These are phyloP conservation scores for Kurtzmaniella quercitrusa DNA, from an alignment of 1,139 yeast species.

Conservation along the genomic window DNA sequence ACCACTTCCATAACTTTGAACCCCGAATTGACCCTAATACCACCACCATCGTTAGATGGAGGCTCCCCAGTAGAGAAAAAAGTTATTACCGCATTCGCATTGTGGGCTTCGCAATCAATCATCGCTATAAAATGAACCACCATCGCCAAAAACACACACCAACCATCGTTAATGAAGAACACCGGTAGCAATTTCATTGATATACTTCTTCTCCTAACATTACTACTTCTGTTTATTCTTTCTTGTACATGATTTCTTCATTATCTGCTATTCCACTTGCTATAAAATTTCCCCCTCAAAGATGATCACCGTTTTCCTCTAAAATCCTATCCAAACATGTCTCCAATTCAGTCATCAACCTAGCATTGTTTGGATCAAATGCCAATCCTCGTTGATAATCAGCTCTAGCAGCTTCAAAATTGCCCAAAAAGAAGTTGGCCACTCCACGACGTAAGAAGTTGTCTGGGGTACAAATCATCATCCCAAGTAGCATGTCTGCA, in stretches of 20 bases:
- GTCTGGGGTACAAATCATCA: conserved; percentile 70
- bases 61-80: no score
- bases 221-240: neutral
- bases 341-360: conserved; percentile 38
- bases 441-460: conserved; percentile 81
- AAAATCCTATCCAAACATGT: conserved; percentile 43
- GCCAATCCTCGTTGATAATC: conserved; percentile 77
- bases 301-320: conserved; percentile 49
- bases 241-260: neutral
- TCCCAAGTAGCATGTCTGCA: conserved; percentile 63
- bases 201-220: no score
- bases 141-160: no score
- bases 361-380: conserved; percentile 50
- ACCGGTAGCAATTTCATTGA: no score
- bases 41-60: no score
- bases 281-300: conserved; percentile 20
- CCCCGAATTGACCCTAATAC: no score
- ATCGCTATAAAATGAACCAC: no score
- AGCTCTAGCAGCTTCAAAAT: conserved; percentile 66
- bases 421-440: conserved; percentile 65
- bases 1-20: no score
- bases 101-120: no score
- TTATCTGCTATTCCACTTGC: neutral
- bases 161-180: no score
- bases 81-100: no score